These are phyloP conservation scores for Buddleja alternifolia DNA, from an alignment of 257 asterid genomes.

Conservation along the genomic window DNA sequence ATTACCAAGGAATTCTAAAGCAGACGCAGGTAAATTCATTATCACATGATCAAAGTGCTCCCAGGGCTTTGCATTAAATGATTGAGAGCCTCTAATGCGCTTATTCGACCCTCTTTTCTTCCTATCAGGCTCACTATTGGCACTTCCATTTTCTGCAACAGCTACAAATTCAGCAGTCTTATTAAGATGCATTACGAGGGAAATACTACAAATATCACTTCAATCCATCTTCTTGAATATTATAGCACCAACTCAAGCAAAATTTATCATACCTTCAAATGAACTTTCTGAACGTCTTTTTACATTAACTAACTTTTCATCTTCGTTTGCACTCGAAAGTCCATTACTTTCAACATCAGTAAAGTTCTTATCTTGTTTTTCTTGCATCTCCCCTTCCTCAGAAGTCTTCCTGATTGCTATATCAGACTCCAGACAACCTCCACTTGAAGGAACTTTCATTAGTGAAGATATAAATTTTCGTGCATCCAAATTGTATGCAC, in stretches of 20 bases:
- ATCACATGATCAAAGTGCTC: slow-evolving; percentile 92
- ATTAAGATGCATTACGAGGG: slow-evolving; percentile 9
- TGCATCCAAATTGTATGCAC: slow-evolving; percentile 81
- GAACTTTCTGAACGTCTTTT: slow-evolving; percentile 64
- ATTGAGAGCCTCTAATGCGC: slow-evolving; percentile 44
- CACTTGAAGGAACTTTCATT: slow-evolving; percentile 57
- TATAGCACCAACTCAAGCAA: not conserved
- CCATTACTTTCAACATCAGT: slow-evolving; percentile 32
- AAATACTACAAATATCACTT: slow-evolving; percentile 8
- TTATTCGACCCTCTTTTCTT: slow-evolving; percentile 60
- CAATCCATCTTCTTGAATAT: slow-evolving; percentile 2
- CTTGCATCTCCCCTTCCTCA: slow-evolving; percentile 38
- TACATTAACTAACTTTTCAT: slow-evolving; percentile 36
- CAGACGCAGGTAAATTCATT: slow-evolving; percentile 97
- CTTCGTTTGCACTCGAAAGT: slow-evolving; percentile 37
- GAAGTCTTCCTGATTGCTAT: slow-evolving; percentile 32
- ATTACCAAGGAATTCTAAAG: slow-evolving; percentile 84
- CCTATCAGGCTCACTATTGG: slow-evolving; percentile 38
- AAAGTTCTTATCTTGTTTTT: slow-evolving; percentile 36
- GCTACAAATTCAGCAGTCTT: slow-evolving; percentile 24
- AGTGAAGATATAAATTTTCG: slow-evolving; percentile 66
- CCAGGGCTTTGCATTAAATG: slow-evolving; percentile 70
- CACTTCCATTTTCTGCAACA: slow-evolving; percentile 50
- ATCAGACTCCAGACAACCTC: slow-evolving; percentile 43
- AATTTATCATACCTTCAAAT: slow-evolving; percentile 49